phyloP scores from a whole-genome alignment of 306 rosid genomes.

The Prunus armeniaca region DNA sequence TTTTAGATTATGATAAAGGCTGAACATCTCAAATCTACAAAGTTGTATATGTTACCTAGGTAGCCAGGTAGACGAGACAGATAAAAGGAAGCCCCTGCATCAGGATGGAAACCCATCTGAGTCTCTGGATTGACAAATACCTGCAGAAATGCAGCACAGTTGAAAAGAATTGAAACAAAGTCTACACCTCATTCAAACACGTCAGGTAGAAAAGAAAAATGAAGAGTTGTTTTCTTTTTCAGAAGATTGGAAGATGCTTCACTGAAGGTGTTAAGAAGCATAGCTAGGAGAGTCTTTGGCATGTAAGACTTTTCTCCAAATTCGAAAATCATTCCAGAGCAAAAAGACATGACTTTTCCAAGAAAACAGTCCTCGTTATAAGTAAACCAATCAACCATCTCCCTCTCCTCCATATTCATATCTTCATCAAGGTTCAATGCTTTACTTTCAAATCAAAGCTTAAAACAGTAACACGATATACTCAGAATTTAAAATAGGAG shows the following conservation, averaged over 20 bases:
- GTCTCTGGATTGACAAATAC: constrained; percentile 80
- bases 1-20: constrained; percentile 5
- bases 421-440: not conserved
- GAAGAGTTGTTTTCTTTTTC: not conserved
- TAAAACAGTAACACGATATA: not conserved
- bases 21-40: not conserved
- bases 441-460: not conserved
- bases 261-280: not conserved
- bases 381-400: not conserved
- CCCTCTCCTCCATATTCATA: not conserved
- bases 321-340: not conserved
- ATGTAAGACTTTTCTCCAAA: not conserved
- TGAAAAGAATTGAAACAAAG: not conserved
- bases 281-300: not conserved
- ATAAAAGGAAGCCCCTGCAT: constrained; percentile 91
- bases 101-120: constrained; percentile 97
- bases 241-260: not conserved
- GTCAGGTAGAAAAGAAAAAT: not conserved
- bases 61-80: constrained; percentile 96
- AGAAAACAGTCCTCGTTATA: not conserved
- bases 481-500: not conserved
- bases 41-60: constrained; percentile 55
- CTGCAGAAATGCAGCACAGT: constrained; percentile 40
- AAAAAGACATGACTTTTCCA: not conserved
- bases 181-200: not conserved